Evolutionary conservation across 2,329 filamentous ascomycete genomes (phyloP).

Genomic region (Cyphellophora attinorum): DNA sequence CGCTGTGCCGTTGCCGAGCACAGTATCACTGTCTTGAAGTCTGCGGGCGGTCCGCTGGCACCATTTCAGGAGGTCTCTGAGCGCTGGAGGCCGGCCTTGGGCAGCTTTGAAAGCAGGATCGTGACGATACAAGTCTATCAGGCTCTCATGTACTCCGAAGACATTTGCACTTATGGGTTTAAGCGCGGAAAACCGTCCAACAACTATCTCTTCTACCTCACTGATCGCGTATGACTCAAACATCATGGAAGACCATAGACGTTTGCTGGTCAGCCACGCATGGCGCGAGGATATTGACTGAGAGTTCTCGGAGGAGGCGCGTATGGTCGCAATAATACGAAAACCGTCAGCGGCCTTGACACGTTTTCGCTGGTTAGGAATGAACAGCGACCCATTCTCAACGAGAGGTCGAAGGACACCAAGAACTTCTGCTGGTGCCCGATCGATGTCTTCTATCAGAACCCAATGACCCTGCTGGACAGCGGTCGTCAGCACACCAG

Average conservation of each 20-base stretch:
- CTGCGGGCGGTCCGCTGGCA: constrained; percentile 65
- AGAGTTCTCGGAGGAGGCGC: constrained; percentile 55
- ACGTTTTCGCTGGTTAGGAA: constrained; percentile 79
- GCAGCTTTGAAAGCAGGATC: constrained; percentile 17
- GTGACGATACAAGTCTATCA: constrained; percentile 25
- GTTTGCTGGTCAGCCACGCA: constrained; percentile 23
- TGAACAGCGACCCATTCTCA: constrained; percentile 80
- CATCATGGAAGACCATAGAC: constrained; percentile 75
- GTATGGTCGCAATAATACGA: constrained; percentile 82
- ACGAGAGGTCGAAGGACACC: constrained; percentile 87
- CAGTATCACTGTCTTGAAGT: constrained; percentile 31
- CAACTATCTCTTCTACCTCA: constrained; percentile 68
- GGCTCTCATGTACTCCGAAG: constrained; percentile 45
- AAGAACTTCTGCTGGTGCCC: constrained; percentile 88
- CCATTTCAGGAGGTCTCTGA: constrained; percentile 84
- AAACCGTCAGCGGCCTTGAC: constrained; percentile 78
- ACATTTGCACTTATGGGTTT: constrained; percentile 46
- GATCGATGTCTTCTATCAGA: constrained; percentile 90
- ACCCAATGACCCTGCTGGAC: constrained; percentile 94
- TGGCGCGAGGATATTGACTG: constrained; percentile 60
- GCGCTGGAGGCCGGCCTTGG: constrained; percentile 49
- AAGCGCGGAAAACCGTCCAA: constrained; percentile 60
- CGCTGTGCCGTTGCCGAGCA: constrained; percentile 41
- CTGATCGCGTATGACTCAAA: constrained; percentile 55
- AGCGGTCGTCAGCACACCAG: constrained; percentile 87